Percentiles rank a stretch among this genome's conserved stretches.
Conservation (phyloP, 1,139 yeast genomes). For the Yamadazyma sp. region DNA sequence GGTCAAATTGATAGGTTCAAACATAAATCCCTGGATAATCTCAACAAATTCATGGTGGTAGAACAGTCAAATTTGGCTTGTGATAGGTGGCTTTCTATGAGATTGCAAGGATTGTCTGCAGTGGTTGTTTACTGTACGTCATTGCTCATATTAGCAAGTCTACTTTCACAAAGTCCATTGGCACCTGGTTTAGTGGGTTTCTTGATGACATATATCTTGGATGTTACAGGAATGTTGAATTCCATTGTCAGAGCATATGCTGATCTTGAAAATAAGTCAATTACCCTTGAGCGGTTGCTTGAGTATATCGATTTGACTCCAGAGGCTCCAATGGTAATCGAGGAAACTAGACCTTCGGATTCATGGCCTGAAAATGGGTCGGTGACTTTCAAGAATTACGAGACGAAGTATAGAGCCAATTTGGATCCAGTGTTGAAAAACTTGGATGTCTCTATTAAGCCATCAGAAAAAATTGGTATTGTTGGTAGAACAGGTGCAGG, state of each 20-base stretch:
- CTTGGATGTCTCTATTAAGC: slow-evolving; percentile 26
- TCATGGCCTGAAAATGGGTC: slow-evolving; percentile 35
- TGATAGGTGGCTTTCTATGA: slow-evolving; percentile 41
- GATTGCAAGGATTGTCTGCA: slow-evolving; percentile 37
- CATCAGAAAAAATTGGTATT: slow-evolving; percentile 38
- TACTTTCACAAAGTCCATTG: slow-evolving; percentile 21
- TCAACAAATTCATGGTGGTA: slow-evolving; percentile 22
- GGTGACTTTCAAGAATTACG: slow-evolving; percentile 29
- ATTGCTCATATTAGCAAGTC: slow-evolving; percentile 24
- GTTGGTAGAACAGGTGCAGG: slow-evolving; percentile 48
- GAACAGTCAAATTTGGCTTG: slow-evolving; percentile 24
- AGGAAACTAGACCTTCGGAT: slow-evolving; percentile 23
- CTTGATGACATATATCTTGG: slow-evolving; percentile 36
- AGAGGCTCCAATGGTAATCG: slow-evolving; percentile 33
- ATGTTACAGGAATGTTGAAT: slow-evolving; percentile 30
- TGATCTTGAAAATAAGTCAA: slow-evolving; percentile 33
- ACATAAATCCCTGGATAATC: slow-evolving; percentile 19
- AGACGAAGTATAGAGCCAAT: slow-evolving; percentile 35
- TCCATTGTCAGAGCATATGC: slow-evolving; percentile 36
- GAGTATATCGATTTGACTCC: slow-evolving; percentile 35
- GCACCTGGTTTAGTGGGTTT: slow-evolving; percentile 38
- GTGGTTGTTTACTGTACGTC: slow-evolving; percentile 30
- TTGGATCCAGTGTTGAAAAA: slow-evolving; percentile 37
- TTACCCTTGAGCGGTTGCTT: slow-evolving; percentile 35
- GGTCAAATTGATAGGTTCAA: slow-evolving; percentile 29